Conservation (phyloP, 2,329 filamentous ascomycete genomes). For the Acephala macrosclerotiorum region DNA sequence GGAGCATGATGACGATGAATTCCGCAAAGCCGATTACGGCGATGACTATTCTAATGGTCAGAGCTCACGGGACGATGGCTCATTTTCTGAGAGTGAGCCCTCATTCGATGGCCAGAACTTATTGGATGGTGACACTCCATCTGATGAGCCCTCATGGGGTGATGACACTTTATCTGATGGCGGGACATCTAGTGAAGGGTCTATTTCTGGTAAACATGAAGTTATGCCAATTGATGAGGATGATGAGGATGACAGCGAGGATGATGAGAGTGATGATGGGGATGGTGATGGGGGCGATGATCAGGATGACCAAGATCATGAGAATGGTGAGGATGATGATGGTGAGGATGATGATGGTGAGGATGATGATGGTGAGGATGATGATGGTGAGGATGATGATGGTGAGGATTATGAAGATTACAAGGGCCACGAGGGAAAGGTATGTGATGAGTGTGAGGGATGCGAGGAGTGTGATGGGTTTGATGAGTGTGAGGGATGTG, state of each 20-base stretch:
- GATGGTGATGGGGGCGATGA: conserved; percentile 1
- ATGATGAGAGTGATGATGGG: conserved; percentile 12
- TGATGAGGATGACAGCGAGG: conserved; percentile 3
- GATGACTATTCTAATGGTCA: not conserved
- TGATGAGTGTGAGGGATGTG: not conserved
- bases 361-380: conserved; percentile 15
- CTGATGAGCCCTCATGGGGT: not conserved
- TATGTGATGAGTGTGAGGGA: conserved; percentile 3
- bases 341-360: conserved; percentile 9
- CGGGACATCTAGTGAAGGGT: not conserved
- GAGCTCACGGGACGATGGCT: not conserved
- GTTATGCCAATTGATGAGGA: not conserved
- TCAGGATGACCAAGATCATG: not conserved
- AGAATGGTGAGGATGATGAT: conserved; percentile 1
- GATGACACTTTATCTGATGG: conserved; percentile 1
- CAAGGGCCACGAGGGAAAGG: not conserved
- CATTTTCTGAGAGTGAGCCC: conserved; percentile 3
- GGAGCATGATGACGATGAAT: conserved; percentile 11
- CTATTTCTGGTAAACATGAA: not conserved
- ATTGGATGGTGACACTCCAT: not conserved
- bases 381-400: conserved; percentile 10
- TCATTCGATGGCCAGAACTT: not conserved
- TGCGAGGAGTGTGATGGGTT: not conserved
- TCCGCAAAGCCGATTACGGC: not conserved
- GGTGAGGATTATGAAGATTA: conserved; percentile 1